Evolutionary conservation across 805 yeast genomes (phyloP).

Genomic region (Candida parachauliodes): DNA sequence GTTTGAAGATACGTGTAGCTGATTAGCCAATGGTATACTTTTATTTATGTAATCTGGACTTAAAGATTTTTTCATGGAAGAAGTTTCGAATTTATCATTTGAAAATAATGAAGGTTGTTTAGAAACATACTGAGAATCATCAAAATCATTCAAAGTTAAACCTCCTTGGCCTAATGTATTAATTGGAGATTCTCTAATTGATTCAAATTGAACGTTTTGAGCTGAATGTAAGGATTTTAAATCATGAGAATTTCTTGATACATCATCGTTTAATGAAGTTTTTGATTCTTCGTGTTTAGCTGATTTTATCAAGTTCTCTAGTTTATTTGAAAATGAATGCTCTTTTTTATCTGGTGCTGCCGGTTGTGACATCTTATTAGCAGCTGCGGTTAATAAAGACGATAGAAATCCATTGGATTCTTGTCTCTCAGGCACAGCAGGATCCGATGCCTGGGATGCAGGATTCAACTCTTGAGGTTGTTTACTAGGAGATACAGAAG

Average conservation of each 20-base stretch:
- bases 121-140: constrained; percentile 4
- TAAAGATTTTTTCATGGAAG: constrained; percentile 9
- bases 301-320: constrained; percentile 23
- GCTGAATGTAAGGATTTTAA: constrained; percentile 6
- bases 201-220: constrained; percentile 41
- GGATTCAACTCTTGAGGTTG: constrained; percentile 4
- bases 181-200: constrained; percentile 44
- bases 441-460: neutral
- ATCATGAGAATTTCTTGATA: neutral
- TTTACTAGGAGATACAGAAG: neutral
- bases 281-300: constrained; percentile 11
- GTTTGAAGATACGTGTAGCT: constrained; percentile 11
- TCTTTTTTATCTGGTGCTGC: constrained; percentile 9
- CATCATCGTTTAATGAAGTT: constrained; percentile 1
- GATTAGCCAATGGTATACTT: constrained; percentile 12
- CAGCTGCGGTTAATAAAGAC: constrained; percentile 42
- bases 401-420: constrained; percentile 36
- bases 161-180: constrained; percentile 50
- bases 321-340: constrained; percentile 19
- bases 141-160: constrained; percentile 23
- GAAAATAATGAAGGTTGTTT: constrained; percentile 9
- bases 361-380: constrained; percentile 9
- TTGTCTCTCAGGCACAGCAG: constrained; percentile 4
- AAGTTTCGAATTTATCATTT: constrained; percentile 5
- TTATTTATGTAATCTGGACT: constrained; percentile 19